Percentiles rank a stretch among this genome's conserved stretches.
These are phyloP conservation scores for Boeremia lycopersici DNA, from an alignment of 2,329 filamentous ascomycete species.

Conservation along the genomic window DNA sequence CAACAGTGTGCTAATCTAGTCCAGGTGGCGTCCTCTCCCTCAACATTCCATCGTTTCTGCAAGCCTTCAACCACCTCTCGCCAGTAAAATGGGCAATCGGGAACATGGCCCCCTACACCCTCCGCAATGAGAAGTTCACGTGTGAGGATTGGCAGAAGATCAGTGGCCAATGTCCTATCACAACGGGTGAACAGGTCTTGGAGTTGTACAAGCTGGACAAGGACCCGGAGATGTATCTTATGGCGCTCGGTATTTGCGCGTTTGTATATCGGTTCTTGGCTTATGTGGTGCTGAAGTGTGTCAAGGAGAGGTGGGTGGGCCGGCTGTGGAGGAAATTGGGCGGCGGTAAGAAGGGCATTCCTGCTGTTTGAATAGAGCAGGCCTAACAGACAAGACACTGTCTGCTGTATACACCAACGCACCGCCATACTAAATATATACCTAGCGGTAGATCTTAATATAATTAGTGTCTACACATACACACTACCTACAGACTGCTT, in stretches of 20 bases:
- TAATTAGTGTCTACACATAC: too few species aligned
- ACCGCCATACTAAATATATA: too few species aligned
- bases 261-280: conserved; percentile 70
- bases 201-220: conserved; percentile 70
- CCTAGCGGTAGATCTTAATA: too few species aligned
- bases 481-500: too few species aligned
- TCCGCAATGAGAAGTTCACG: conserved; percentile 66
- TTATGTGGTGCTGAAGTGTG: conserved; percentile 62
- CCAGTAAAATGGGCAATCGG: conserved; percentile 73
- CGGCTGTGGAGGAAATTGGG: conserved; percentile 36
- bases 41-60: conserved; percentile 68
- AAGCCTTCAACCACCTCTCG: conserved; percentile 72
- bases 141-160: conserved; percentile 67
- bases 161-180: conserved; percentile 67
- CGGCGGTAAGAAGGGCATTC: conserved; percentile 17
- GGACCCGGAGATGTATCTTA: conserved; percentile 65
- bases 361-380: not conserved
- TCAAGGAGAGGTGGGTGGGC: conserved; percentile 59
- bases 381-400: too few species aligned
- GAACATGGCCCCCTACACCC: conserved; percentile 69
- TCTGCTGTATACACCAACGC: too few species aligned
- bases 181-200: conserved; percentile 70
- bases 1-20: conserved; percentile 4
- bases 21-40: conserved; percentile 70
- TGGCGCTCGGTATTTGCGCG: conserved; percentile 66